Evolutionary conservation across 176 grass and related monocot species (phyloP).

Genomic region (Oryza coarctata): DNA sequence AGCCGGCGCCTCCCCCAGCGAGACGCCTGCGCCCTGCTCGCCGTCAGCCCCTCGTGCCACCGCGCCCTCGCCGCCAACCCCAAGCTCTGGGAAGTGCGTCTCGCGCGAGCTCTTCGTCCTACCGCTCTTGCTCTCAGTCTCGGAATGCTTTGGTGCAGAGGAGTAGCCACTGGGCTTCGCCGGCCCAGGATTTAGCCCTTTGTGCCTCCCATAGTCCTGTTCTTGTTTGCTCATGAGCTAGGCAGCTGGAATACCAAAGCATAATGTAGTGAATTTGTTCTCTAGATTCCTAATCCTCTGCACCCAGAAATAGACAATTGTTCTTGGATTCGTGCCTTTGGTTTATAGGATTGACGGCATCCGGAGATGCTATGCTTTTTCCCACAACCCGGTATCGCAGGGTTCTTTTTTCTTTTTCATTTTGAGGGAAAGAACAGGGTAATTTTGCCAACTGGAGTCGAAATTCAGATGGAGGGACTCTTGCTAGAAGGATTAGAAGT

Average conservation of each 20-base stretch:
- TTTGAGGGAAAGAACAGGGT: not conserved
- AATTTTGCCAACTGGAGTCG: not conserved
- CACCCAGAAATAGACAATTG: too few species aligned
- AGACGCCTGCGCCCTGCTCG: constrained; percentile 62
- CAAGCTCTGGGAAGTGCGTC: constrained; percentile 74
- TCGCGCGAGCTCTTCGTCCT: not conserved
- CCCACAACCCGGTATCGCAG: not conserved
- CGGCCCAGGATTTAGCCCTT: not conserved
- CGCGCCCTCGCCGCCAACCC: constrained; percentile 56
- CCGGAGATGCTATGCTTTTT: not conserved
- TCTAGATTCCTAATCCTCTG: not conserved
- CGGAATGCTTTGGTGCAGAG: not conserved
- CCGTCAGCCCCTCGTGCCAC: constrained; percentile 73
- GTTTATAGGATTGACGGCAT: not conserved
- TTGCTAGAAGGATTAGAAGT: not conserved
- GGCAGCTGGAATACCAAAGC: too few species aligned
- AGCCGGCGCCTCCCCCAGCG: constrained; percentile 59
- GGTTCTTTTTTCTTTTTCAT: not conserved
- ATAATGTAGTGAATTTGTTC: not conserved
- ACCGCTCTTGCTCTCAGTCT: not conserved
- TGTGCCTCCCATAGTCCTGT: not conserved
- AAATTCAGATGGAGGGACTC: not conserved
- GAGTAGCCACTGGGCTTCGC: not conserved
- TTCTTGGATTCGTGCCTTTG: not conserved
- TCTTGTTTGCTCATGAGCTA: not conserved